Evolutionary conservation across 768 basidiomycete species (phyloP).

Genomic region (Hemileccinum rubropunctum): DNA sequence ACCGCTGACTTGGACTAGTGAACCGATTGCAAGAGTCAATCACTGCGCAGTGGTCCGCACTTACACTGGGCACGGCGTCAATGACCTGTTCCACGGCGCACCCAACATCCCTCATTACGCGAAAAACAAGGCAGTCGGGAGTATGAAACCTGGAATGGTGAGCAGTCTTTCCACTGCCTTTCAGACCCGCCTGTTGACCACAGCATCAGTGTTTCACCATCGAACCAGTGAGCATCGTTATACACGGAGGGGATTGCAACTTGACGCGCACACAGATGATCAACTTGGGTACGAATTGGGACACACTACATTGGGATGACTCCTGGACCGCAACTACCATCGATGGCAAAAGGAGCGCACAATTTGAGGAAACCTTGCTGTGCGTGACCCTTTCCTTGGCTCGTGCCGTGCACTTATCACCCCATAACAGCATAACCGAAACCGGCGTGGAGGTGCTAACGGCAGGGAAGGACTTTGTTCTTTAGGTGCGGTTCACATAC

Average conservation of each 20-base stretch:
- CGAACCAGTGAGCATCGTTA: conserved; percentile 56
- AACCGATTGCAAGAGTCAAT: conserved; percentile 78
- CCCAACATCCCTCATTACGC: conserved; percentile 96
- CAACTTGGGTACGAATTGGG: conserved; percentile 79
- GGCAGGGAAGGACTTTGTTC: conserved; percentile 39
- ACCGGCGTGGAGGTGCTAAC: conserved; percentile 88
- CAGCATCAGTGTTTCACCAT: conserved; percentile 63
- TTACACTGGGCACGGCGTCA: conserved; percentile 90
- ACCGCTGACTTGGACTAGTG: conserved; percentile 43
- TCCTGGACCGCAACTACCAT: conserved; percentile 95
- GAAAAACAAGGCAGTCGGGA: conserved; percentile 88
- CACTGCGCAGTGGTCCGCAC: conserved; percentile 90
- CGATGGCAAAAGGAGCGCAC: conserved; percentile 89
- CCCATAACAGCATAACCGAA: conserved; percentile 72
- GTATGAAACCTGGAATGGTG: conserved; percentile 94
- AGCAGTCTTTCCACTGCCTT: conserved; percentile 23
- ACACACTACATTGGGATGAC: conserved; percentile 84
- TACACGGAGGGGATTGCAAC: conserved; percentile 1
- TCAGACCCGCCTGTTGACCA: conserved; percentile 1
- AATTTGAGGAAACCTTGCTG: conserved; percentile 97
- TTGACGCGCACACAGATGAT: conserved; percentile 67
- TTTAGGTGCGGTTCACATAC: conserved; percentile 20
- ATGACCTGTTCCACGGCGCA: conserved; percentile 77
- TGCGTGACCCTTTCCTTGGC: conserved; percentile 41
- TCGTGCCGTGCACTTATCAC: conserved; percentile 14